These are phyloP conservation scores for Solanum hybrid DNA, from an alignment of 305 asterid genomes.

Conservation along the genomic window DNA sequence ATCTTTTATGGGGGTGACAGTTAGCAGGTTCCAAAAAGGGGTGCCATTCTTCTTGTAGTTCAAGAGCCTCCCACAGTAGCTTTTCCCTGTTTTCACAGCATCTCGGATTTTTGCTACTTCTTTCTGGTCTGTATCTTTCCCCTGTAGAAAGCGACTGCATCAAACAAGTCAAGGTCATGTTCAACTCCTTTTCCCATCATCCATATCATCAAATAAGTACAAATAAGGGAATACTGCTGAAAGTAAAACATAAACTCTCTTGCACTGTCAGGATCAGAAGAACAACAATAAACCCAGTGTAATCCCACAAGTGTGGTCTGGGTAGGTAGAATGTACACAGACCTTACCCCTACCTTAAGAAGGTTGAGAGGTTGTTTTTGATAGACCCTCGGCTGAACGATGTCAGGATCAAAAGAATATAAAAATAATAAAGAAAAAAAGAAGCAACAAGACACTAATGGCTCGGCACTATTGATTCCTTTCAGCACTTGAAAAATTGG, in stretches of 20 bases:
- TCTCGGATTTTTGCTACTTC: slow-evolving; percentile 80
- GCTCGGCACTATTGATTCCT: background rate
- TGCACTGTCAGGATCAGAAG: background rate
- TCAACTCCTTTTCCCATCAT: slow-evolving; percentile 13
- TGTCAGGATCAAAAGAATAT: background rate
- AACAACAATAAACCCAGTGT: background rate
- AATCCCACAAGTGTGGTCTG: background rate
- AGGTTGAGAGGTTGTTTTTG: background rate
- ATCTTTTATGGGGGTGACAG: slow-evolving; percentile 87
- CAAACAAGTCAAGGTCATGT: slow-evolving; percentile 20
- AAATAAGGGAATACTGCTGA: background rate
- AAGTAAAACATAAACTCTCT: background rate
- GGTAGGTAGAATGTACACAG: background rate
- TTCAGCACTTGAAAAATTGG: background rate
- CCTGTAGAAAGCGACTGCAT: slow-evolving; percentile 98
- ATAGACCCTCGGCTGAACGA: background rate
- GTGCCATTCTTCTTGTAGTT: slow-evolving; percentile 97
- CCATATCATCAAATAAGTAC: background rate
- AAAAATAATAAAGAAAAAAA: background rate
- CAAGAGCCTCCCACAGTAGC: slow-evolving; percentile 94
- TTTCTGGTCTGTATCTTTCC: slow-evolving; percentile 73
- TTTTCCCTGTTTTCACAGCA: slow-evolving; percentile 60
- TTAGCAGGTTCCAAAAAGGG: slow-evolving; percentile 92
- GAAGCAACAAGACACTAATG: background rate
- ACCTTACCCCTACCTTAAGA: background rate